Conservation (phyloP, 73 alveolate genomes). For the Durusdinium trenchii region DNA sequence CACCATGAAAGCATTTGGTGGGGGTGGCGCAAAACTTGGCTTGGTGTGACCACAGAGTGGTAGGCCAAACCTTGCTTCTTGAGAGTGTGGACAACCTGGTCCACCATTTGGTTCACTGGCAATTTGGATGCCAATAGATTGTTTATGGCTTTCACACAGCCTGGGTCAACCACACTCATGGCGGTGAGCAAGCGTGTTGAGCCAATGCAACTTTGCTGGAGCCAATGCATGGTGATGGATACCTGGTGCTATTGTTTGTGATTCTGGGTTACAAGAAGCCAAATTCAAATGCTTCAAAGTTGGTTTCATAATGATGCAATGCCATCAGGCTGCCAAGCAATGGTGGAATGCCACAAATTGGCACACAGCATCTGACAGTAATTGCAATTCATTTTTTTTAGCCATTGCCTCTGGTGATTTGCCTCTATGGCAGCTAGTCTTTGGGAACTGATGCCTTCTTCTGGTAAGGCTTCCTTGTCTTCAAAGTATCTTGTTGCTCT, state of each 20-base stretch:
- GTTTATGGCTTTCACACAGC: neutral
- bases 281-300: neutral
- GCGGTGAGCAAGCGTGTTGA: neutral
- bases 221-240: no score
- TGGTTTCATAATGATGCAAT: neutral
- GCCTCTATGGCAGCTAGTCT: no score
- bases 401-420: neutral
- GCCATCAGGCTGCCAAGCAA: neutral
- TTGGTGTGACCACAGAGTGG: no score
- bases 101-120: constrained; percentile 14
- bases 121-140: neutral
- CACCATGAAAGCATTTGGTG: neutral
- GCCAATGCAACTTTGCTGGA: neutral
- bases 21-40: neutral
- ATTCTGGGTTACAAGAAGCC: neutral
- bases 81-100: neutral
- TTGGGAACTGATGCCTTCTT: neutral
- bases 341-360: neutral
- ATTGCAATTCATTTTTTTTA: neutral
- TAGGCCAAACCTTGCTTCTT: neutral
- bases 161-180: constrained; percentile 1
- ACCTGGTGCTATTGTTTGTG: neutral
- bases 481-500: neutral
- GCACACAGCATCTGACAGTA: neutral
- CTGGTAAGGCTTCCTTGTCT: neutral